Evolutionary conservation across 2,329 filamentous ascomycete genomes (phyloP), one percentile per base, ranked within the genome.

Genomic region (Alternaria alternata): DNA sequence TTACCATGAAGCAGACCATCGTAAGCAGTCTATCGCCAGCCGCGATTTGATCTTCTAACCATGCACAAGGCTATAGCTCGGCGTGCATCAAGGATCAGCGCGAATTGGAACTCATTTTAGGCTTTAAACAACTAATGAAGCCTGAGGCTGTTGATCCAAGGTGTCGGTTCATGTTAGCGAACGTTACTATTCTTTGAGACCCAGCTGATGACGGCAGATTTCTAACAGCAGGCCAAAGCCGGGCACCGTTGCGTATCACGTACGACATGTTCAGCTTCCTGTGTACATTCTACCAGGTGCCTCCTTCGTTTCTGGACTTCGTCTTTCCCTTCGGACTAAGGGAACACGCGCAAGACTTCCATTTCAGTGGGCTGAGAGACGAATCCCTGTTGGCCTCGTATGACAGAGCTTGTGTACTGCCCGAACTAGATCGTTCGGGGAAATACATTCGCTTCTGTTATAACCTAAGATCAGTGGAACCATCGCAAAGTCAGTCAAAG

Each of bases 401-500:
- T 4, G 42, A 44, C 42, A 44, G 5, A 16, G 8, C 42, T 1
- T 44, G 24, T 0, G 24, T 0, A 14, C 61, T 80, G 14, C 65
- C 71, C 0, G 46, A 73, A 32, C 55, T 82, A 7, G 71, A 71
- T 3, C 72, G 80, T 9, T 81, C 79, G 9, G 80, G 80, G 3
- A 63, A 51, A 6, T 70, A 76, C 7, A 48, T 81, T 1, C 73
- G 77, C 9, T 38, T 81, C 6, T 79, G 78, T 54, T 82, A 81
- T 59, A 81, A 71, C 51, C 59, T 83, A 11, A 78, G 77, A 34
- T 80, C 77, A 5, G 75, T 78, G 9, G 78, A 74, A 36, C 59
- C 53, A 26, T 74, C 68, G 5, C 53, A 53, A 41, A 55, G 47
- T 28, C 54, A 66, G 7, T 54, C 68, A 49, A 43, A n/a, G 8